Conservation (phyloP, 2,329 filamentous ascomycete genomes). For the Aspergillus japonicus region DNA sequence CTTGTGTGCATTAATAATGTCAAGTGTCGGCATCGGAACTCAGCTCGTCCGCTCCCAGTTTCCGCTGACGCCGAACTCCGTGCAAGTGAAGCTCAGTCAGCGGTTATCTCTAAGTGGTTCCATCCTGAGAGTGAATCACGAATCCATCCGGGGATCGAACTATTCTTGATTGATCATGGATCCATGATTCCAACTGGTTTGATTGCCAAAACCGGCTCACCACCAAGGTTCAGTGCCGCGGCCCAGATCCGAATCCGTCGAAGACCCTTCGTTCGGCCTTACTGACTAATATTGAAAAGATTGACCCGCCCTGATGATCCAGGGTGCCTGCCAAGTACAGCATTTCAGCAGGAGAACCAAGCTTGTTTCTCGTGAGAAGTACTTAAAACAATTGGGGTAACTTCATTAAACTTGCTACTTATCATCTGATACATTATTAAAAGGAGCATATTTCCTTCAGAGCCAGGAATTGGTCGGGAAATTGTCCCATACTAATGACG, state of each 20-base stretch:
- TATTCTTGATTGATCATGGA: too few species aligned
- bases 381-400: too few species aligned
- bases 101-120: background rate
- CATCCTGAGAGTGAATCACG: background rate
- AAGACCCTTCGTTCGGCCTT: background rate
- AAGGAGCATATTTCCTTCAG: too few species aligned
- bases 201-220: background rate
- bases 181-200: background rate
- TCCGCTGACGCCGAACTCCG: background rate
- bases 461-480: too few species aligned
- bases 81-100: background rate
- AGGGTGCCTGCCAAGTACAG: background rate
- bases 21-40: background rate
- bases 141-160: too few species aligned
- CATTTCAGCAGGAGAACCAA: background rate
- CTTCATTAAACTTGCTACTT: too few species aligned
- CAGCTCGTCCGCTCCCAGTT: background rate
- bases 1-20: background rate
- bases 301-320: background rate
- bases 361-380: background rate
- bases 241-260: too few species aligned
- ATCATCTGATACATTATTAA: too few species aligned
- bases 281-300: background rate
- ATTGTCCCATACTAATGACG: too few species aligned
- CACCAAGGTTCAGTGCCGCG: background rate